Conservation (phyloP, 768 basidiomycete species). For the Ramaria rubella region DNA sequence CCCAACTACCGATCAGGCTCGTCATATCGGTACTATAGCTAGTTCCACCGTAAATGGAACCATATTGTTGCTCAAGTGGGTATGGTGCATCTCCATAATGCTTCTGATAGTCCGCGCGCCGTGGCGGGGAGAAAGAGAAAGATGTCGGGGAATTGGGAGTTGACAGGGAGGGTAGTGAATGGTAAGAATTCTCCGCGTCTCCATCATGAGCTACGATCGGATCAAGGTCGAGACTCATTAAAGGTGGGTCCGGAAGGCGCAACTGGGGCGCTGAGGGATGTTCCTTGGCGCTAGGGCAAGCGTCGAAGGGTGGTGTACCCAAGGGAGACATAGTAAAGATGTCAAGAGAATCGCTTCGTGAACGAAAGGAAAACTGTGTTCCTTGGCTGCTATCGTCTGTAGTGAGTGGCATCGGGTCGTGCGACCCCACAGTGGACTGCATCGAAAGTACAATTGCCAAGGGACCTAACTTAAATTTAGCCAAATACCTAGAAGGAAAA, state of each 20-base stretch:
- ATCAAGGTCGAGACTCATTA: not conserved
- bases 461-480: not conserved
- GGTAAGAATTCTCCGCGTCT: no score
- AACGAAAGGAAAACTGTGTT: not conserved
- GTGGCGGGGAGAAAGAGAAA: slow-evolving; percentile 6
- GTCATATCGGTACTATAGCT: slow-evolving; percentile 8
- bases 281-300: not conserved
- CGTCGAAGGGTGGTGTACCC: not conserved
- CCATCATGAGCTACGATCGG: not conserved
- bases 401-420: not conserved
- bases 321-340: slow-evolving; percentile 5
- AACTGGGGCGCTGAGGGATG: not conserved
- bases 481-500: not conserved
- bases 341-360: not conserved
- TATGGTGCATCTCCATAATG: not conserved
- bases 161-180: not conserved
- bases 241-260: not conserved
- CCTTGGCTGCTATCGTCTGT: not conserved
- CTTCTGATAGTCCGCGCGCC: not conserved
- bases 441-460: not conserved
- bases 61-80: not conserved
- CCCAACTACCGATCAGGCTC: slow-evolving; percentile 6
- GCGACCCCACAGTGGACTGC: not conserved
- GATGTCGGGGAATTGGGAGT: slow-evolving; percentile 7
- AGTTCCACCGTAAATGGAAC: not conserved